A percentile compares a stretch with the other conserved stretches of the same genome.
phyloP scores from a whole-genome alignment of 2,329 filamentous ascomycete species.

The Falciphora oryzae region DNA sequence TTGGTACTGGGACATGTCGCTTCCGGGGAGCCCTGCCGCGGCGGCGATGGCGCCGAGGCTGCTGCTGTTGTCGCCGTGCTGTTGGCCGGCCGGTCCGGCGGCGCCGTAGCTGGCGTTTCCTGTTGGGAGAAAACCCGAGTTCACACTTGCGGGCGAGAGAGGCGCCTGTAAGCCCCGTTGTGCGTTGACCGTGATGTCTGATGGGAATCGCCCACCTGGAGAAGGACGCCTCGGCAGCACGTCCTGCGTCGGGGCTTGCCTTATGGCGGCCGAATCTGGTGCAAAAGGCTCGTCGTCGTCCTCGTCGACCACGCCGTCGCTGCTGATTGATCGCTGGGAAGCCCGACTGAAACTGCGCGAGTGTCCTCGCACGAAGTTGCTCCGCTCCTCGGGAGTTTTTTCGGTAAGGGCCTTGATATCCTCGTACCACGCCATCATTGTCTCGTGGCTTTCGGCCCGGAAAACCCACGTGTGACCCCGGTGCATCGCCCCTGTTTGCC shows the following conservation, averaged over 20 bases:
- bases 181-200: slow-evolving; percentile 78
- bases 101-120: slow-evolving; percentile 3
- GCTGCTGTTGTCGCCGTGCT: not conserved
- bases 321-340: slow-evolving; percentile 58
- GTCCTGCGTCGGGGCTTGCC: slow-evolving; percentile 43
- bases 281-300: slow-evolving; percentile 62
- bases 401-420: slow-evolving; percentile 89
- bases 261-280: slow-evolving; percentile 48
- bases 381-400: slow-evolving; percentile 80
- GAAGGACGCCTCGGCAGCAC: slow-evolving; percentile 61
- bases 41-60: slow-evolving; percentile 49
- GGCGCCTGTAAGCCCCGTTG: slow-evolving; percentile 69
- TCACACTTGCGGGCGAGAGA: slow-evolving; percentile 75
- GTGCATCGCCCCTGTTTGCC: slow-evolving; percentile 89
- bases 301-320: slow-evolving; percentile 73
- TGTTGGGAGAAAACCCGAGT: slow-evolving; percentile 47
- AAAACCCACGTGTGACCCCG: slow-evolving; percentile 71
- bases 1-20: slow-evolving; percentile 31
- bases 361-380: slow-evolving; percentile 79
- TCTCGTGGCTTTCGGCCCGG: slow-evolving; percentile 71
- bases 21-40: slow-evolving; percentile 48
- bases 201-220: slow-evolving; percentile 95
- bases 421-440: slow-evolving; percentile 95
- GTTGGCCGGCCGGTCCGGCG: not conserved
- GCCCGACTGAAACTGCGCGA: slow-evolving; percentile 69